Percentiles rank a stretch among this genome's conserved stretches.
These are phyloP conservation scores for Phylloporus rhodoxanthus DNA, from an alignment of 768 basidiomycete genomes.

Conservation along the genomic window DNA sequence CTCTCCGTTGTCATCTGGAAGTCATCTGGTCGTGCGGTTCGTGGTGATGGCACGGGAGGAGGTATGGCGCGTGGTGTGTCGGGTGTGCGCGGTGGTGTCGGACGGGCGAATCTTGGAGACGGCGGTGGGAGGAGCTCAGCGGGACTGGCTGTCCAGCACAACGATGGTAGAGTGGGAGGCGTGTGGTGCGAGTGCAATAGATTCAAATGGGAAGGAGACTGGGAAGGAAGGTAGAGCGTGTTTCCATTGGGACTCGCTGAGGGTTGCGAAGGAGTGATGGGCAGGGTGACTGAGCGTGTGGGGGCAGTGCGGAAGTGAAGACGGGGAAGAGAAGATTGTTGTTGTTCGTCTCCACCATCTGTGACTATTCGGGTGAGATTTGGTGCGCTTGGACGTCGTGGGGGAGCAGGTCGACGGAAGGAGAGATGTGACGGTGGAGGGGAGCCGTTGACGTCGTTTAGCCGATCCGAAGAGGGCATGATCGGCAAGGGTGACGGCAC, in stretches of 20 bases:
- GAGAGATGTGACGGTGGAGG: conserved; percentile 60
- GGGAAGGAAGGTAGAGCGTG: conserved; percentile 25
- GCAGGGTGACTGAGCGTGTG: conserved; percentile 54
- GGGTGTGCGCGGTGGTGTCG: conserved; percentile 36
- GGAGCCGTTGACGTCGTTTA: conserved; percentile 48
- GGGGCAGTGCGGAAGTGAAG: conserved; percentile 58
- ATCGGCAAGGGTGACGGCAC: conserved; percentile 49
- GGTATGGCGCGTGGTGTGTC: conserved; percentile 31
- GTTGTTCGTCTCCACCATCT: conserved; percentile 41
- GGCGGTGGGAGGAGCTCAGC: conserved; percentile 38
- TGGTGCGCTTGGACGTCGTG: conserved; percentile 57
- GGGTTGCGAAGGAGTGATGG: conserved; percentile 34
- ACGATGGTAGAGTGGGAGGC: conserved; percentile 43
- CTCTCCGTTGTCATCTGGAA: conserved; percentile 29
- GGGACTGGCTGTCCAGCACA: conserved; percentile 33
- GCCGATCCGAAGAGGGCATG: conserved; percentile 43
- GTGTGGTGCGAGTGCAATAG: conserved; percentile 56
- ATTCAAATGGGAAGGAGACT: conserved; percentile 57
- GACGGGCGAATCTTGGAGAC: conserved; percentile 19
- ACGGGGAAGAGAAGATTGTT: conserved; percentile 42
- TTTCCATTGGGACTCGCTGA: conserved; percentile 17
- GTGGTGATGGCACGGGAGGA: conserved; percentile 41
- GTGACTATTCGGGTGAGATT: conserved; percentile 61
- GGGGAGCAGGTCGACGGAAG: conserved; percentile 47
- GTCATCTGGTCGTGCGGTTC: conserved; percentile 57